Base-by-base conservation (phyloP, 257 asterid genomes). In the Scutellaria galericulata region DNA sequence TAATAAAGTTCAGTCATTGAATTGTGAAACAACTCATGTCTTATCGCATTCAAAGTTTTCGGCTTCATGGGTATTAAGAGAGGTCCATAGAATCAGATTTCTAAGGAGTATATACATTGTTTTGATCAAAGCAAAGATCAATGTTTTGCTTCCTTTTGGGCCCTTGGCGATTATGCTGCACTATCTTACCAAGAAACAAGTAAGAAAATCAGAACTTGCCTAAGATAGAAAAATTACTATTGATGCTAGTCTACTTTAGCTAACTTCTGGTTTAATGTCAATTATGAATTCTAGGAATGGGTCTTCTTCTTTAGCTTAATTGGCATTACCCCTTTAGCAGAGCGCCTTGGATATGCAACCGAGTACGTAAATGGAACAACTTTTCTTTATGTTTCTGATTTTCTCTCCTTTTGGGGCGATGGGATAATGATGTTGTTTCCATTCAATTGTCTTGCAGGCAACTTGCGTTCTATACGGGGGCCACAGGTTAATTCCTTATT, bases 331-430 rank as follows among this genome's bases (percentile, higher is more conserved):
- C 98, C 99, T 14, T 84, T 95, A 77, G 99, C 99, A 0, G 99
- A 95, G 88, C 99, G 98, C 5, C 80, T 95, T 13, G 98, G 99
- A 63, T 95, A 84, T 87, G 97, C 90, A 40, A 95, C 99, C 5
- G 99, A 90, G 99, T 92, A 79, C 86, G 97, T 75, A 46, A 20
- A 31, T 68, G 15, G 40, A 9, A 7, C 48, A 9, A 57, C 42
- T 39, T 42, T 39, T 7, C 37, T 40, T 7, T 41, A 11, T 40
- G 44, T 74, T 73, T 9, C n/a, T 64, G 50, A 42, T 66, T 3
- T 22, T 56, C 55, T 8, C 3, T 31, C 37, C 37, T 31, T 31
- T 31, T 31, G 37, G 5, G 37, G 37, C 0, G 15, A 9, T 9
- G 13, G 4, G 12, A 45, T 9, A 9, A 8, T 12, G 9, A 45